Evolutionary conservation across 2,329 filamentous ascomycete species (phyloP).

Genomic region (Botrytis cinerea): DNA sequence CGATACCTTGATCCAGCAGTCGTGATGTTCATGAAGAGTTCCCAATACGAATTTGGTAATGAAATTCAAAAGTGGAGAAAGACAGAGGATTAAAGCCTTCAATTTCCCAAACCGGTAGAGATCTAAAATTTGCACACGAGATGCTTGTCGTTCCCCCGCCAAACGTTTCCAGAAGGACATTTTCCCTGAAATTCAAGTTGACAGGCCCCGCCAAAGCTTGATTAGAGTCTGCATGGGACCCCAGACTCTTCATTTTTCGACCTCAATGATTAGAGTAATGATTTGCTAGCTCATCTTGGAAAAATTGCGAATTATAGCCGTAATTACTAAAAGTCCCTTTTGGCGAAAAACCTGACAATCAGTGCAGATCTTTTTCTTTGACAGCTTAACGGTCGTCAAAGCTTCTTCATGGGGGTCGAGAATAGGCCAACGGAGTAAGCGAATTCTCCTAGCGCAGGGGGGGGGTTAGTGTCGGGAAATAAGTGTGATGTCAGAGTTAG

Average conservation of each 20-base stretch:
- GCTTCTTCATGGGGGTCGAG: background rate
- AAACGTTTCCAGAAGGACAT: background rate
- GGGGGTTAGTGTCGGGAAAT: background rate
- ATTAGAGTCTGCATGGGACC: background rate
- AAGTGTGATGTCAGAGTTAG: background rate
- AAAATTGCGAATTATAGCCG: background rate
- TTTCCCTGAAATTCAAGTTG: background rate
- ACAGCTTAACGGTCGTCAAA: background rate
- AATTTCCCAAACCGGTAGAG: background rate
- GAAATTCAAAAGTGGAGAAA: background rate
- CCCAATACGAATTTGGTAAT: background rate
- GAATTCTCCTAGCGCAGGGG: background rate
- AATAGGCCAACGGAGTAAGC: background rate
- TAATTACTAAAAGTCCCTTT: slow-evolving; percentile 1
- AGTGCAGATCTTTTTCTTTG: background rate
- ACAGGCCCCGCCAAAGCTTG: background rate
- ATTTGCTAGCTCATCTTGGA: background rate
- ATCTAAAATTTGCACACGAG: background rate
- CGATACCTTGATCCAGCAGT: background rate
- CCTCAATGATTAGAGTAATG: background rate
- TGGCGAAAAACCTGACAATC: background rate
- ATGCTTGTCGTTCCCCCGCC: background rate
- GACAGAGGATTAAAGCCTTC: background rate
- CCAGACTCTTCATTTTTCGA: slow-evolving; percentile 2
- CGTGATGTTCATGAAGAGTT: background rate